Evolutionary conservation across 1,139 yeast genomes (phyloP), one percentile per base, ranked within the genome.

Genomic region (Candida pseudoviswanathii): DNA sequence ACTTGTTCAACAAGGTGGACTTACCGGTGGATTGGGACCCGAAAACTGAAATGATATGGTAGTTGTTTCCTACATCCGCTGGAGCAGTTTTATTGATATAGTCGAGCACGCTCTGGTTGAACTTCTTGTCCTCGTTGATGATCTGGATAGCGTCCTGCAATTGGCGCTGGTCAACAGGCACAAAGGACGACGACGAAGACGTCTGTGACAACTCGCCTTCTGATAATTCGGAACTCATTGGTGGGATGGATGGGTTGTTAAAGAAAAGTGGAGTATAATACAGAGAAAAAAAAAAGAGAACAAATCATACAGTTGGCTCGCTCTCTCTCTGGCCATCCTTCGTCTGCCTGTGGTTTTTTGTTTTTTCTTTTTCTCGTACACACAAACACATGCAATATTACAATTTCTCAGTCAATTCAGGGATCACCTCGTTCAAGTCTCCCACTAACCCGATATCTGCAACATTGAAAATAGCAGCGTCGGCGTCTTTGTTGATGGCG

Each of bases 21-120:
- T 94, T 94, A 49, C 99, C 99, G 2, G 98, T 92, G 3, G 96
- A 88, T 65, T 94, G 99, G 1, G 97, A 89, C 7, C 99, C 99
- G 74, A 94, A 94, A 45, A 94, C 99, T 0, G 98, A 87, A 2
- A 94, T 89, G 26, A 94, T 85, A 66, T 94, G 97, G 71, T 92
- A 92, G 59, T 86, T 78, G 53, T 88, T 72, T 0, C 94, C 96
- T 26, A 78, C 77, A 7, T 62, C 56, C 7, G 64, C 55, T 3
- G 60, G 69, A 11, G 63, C 62, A 44, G 71, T 67, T 56, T 67
- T 72, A 74, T 52, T 64, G 58, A 76, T 67, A 54, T 76, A 76
- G 5, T 64, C 65, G 54, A 75, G 63, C 48, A 76, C 63, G 1
- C 57, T 53, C 3, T 50, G 33, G 56, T 81, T 84, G 77, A 89